These are phyloP conservation scores for Xylaria scruposa DNA, from an alignment of 495 filamentous ascomycete species.

Conservation along the genomic window DNA sequence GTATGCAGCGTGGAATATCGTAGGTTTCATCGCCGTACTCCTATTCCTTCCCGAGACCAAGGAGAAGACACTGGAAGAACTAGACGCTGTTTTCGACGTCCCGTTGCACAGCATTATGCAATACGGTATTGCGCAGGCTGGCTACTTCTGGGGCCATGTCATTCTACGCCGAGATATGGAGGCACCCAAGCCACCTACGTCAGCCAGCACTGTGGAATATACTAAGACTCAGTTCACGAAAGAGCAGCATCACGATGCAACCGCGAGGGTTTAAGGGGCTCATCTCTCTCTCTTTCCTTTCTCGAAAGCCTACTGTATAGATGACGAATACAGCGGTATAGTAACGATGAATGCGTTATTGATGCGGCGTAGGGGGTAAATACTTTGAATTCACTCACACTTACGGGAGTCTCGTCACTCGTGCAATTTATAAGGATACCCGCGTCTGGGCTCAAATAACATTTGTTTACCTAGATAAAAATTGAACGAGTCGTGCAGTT, in stretches of 20 bases:
- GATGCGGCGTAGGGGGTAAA: not conserved
- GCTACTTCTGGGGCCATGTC: conserved; percentile 61
- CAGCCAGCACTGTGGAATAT: conserved; percentile 31
- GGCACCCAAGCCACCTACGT: conserved; percentile 34
- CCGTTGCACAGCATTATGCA: conserved; percentile 59
- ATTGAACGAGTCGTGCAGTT: not conserved
- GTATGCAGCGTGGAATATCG: conserved; percentile 73
- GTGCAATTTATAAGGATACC: conserved; percentile 11
- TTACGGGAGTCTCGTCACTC: not conserved
- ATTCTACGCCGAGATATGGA: conserved; percentile 54
- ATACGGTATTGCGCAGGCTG: conserved; percentile 40
- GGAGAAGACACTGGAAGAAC: conserved; percentile 76
- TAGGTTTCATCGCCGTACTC: conserved; percentile 73
- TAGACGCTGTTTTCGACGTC: conserved; percentile 64
- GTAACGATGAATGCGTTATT: not conserved
- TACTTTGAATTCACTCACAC: not conserved
- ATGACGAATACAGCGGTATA: not conserved
- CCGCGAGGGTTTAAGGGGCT: conserved; percentile 32
- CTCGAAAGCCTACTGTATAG: not conserved
- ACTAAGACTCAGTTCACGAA: conserved; percentile 32
- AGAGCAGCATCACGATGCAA: conserved; percentile 37
- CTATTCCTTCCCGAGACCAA: conserved; percentile 83
- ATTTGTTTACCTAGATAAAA: not conserved
- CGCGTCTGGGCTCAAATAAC: not conserved
- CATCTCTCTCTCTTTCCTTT: not conserved